Evolutionary conservation across 352 stramenopile genomes (phyloP).

Genomic region (Blastocystis sp.): DNA sequence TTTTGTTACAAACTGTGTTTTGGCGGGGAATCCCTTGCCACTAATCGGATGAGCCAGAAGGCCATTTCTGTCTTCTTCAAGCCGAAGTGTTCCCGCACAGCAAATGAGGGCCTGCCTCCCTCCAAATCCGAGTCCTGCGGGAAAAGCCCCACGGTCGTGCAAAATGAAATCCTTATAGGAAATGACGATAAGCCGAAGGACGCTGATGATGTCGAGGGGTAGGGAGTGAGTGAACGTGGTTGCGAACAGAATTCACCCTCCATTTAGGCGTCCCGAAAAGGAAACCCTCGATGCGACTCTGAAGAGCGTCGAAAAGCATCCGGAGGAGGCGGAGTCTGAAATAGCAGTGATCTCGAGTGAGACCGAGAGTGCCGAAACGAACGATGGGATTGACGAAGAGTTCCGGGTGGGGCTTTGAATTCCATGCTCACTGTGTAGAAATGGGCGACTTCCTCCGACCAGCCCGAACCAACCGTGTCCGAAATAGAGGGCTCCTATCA

Average conservation of each 20-base stretch:
- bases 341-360: background rate
- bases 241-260: too few relatives aligned
- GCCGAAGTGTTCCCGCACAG: background rate
- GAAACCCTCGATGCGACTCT: too few relatives aligned
- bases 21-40: background rate
- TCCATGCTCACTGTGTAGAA: constrained; percentile 17
- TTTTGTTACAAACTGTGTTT: background rate
- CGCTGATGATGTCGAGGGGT: background rate
- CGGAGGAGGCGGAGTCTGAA: background rate
- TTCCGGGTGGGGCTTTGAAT: constrained; percentile 31
- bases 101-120: background rate
- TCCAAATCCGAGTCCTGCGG: background rate
- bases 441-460: constrained; percentile 1
- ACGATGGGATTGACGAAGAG: constrained; percentile 46
- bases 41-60: constrained; percentile 34
- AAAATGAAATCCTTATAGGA: constrained; percentile 12
- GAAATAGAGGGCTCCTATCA: background rate
- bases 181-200: background rate
- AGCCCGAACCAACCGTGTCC: constrained; percentile 7
- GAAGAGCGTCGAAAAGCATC: background rate
- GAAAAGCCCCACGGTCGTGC: constrained; percentile 21
- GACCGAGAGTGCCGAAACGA: background rate
- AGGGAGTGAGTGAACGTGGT: background rate
- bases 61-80: constrained; percentile 62
- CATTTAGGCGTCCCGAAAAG: too few relatives aligned